Percentiles rank a stretch among this genome's conserved stretches.
phyloP scores from a whole-genome alignment of 1,139 yeast genomes.

The Candida sanyaensis region DNA sequence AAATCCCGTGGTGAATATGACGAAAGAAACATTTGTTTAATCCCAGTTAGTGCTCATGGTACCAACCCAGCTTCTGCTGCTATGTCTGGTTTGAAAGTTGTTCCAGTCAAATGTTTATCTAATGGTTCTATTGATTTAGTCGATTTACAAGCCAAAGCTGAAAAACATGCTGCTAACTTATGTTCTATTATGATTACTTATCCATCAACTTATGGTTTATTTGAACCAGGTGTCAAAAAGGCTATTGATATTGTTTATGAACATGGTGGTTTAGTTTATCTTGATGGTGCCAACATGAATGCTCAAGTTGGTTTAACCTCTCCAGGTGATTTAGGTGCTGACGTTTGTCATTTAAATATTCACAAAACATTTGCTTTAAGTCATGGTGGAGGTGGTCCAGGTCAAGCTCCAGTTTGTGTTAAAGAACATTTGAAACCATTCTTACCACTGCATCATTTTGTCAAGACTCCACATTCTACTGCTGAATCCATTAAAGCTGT shows the following conservation, averaged over 20 bases:
- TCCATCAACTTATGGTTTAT: conserved; percentile 95
- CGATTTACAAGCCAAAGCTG: conserved; percentile 76
- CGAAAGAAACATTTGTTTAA: conserved; percentile 81
- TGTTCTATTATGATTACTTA: conserved; percentile 97
- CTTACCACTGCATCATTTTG: conserved; percentile 76
- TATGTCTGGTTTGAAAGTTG: conserved; percentile 93
- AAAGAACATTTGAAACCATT: conserved; percentile 77
- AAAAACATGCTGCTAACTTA: conserved; percentile 62
- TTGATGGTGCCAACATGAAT: conserved; percentile 99
- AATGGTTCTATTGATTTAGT: conserved; percentile 84
- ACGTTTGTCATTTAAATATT: conserved; percentile 93
- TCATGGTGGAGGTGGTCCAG: conserved; percentile 99
- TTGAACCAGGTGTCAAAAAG: conserved; percentile 84
- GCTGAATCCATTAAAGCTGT: conserved; percentile 71
- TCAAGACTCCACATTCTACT: conserved; percentile 58
- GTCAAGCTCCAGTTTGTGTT: conserved; percentile 98
- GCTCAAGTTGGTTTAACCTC: conserved; percentile 98
- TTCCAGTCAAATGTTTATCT: conserved; percentile 81
- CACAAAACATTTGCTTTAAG: conserved; percentile 98
- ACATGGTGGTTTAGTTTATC: conserved; percentile 92
- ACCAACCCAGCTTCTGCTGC: conserved; percentile 99
- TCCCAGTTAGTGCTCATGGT: conserved; percentile 97
- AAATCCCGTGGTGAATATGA: conserved; percentile 66
- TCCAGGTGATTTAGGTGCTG: conserved; percentile 99
- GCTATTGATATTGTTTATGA: conserved; percentile 85